Conservation (phyloP, 2,329 filamentous ascomycete species). For the Fusarium transvaalense region DNA sequence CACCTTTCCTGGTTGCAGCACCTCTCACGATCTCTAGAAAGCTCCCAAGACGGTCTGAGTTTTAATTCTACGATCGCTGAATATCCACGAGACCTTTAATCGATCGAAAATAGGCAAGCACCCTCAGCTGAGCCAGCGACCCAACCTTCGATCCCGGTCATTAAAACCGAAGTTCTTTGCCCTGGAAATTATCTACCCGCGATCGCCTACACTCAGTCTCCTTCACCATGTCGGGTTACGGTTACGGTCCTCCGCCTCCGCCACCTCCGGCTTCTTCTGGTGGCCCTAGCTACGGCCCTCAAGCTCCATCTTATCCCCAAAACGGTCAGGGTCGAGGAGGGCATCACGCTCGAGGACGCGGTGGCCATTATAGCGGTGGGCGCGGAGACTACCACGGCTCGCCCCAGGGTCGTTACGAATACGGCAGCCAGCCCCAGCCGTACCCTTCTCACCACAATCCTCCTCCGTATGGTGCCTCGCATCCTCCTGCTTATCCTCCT, state of each 20-base stretch:
- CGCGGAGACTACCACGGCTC: slow-evolving; percentile 58
- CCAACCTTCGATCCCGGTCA: background rate
- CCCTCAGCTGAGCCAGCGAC: background rate
- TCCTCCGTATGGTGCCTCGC: slow-evolving; percentile 51
- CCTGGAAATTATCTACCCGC: background rate
- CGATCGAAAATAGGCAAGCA: background rate
- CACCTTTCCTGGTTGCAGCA: background rate
- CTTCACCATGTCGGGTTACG: slow-evolving; percentile 62
- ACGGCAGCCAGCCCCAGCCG: slow-evolving; percentile 57
- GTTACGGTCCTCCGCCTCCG: slow-evolving; percentile 67
- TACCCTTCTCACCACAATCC: slow-evolving; percentile 52
- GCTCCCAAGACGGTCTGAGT: background rate
- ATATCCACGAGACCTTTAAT: background rate
- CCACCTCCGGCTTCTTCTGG: slow-evolving; percentile 56
- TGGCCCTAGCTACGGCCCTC: slow-evolving; percentile 56
- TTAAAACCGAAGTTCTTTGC: background rate
- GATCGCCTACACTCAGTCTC: background rate
- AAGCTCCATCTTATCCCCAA: slow-evolving; percentile 55
- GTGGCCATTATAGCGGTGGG: slow-evolving; percentile 54
- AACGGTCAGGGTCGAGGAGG: slow-evolving; percentile 56
- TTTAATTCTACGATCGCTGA: background rate
- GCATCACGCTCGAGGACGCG: slow-evolving; percentile 55
- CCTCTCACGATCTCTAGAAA: slow-evolving; percentile 5
- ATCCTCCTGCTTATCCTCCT: slow-evolving; percentile 53
- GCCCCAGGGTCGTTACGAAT: slow-evolving; percentile 58